Evolutionary conservation across 169 alveolate species (phyloP), one percentile per base, ranked within the genome.

Genomic region (Miamiensis avidus): DNA sequence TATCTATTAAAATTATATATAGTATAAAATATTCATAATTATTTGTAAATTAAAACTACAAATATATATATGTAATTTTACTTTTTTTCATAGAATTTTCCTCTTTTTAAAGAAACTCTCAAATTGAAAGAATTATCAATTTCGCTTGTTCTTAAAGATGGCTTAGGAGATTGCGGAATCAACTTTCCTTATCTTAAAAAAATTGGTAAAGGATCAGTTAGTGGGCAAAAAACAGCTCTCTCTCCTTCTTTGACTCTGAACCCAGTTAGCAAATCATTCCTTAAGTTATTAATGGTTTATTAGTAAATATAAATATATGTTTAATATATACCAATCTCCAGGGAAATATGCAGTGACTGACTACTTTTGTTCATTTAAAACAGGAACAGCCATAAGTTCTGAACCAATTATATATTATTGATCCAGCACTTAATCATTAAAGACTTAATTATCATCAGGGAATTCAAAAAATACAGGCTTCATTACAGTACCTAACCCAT

Each of bases 381-480:
- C 69, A 73, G 91, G 91, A 1, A 86, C 65, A 6, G 83, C 85
- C 87, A 88, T 78, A 29, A 88, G 74, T 29, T 88, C 91, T 34
- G 72, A 72, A 15, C 91, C 91, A 25, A 88, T 77, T 65, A 88
- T 65, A n/a, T 82, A 75, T 83, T 88, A 31, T 32, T 75, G 65
- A 74, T 88, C 82, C 49, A 88, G 31, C 4, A 88, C 82, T 31
- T 78, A 31, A 28, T 88, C 91, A 72, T 81, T 64, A 26, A 74
- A 83, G 31, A 76, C 69, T 4, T 82, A 29, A n/a, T 34, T 29
- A 83, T 88, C 91, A 31, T 76, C 30, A 16, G 83, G 82, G 34
- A 88, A 88, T 27, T 82, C 85, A 72, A 88, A 88, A 78, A 88
- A 88, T 31, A 88, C 65, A 64, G 89, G 88, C 29, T 83, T 88